Evolutionary conservation across 1,284 basidiomycete genomes (phyloP), one percentile per base, ranked within the genome.

Genomic region (Trametes hirsuta): DNA sequence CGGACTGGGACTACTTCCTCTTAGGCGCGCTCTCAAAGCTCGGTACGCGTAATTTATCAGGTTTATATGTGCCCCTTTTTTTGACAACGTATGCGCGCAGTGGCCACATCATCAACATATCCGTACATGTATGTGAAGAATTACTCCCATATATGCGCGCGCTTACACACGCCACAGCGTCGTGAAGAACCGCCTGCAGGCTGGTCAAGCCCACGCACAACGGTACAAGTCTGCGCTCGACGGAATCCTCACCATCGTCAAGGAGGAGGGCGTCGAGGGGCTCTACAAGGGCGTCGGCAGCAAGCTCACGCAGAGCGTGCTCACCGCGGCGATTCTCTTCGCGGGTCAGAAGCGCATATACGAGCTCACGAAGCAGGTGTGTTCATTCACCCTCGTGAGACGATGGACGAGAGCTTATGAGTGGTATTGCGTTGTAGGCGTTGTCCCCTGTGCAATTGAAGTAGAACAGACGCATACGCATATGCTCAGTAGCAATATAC

Each of bases 291-390:
- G 95, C 4, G 83, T 95, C 40, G 81, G 84, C 22, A 92, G 87
- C 71, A 97, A 97, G 76, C 85, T 98, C 11, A 66, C 90, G 6
- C 95, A 97, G 76, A 94, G 92, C 59, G 93, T 97, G 2, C 80
- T 96, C 46, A 95, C 93, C 5, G 94, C 94, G 14, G 93, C 93
- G 11, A 93, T 97, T 68, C 80, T 97, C 65, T 97, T 97, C 69
- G 91, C 88, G 15, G 85, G 89, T 9, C 94, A 96, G 74, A 82
- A 87, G 66, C 81, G 93, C 63, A 84, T 92, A 49, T 92, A 87
- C 62, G 87, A 91, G 66, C 64, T 86, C 18, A 86, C 84, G 10
- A 90, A 85, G 74, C 78, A 82, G 78, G 87, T 76, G n/a, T 11
- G 65, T 35, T 24, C 6, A 21, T 6, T 51, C 35, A 1, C 14